These are phyloP conservation scores for Penicillium expansum DNA, from an alignment of 2,329 filamentous ascomycete genomes.

Conservation along the genomic window DNA sequence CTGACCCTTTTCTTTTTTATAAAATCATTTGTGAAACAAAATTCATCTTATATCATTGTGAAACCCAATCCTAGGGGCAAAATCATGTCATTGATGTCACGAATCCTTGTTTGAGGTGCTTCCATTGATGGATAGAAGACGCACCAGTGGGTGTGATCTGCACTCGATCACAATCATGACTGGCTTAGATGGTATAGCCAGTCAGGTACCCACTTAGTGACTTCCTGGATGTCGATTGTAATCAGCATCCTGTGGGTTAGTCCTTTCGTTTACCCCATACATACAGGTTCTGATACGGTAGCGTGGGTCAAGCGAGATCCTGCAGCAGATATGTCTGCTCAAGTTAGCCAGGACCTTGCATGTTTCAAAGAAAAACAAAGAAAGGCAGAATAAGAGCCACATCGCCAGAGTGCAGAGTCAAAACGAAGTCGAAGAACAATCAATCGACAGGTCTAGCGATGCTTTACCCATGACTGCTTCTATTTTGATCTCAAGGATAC, in stretches of 20 bases:
- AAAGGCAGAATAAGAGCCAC: neutral
- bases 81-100: neutral
- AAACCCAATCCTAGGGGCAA: neutral
- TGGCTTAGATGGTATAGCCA: slow-evolving; percentile 1
- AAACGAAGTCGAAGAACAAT: neutral
- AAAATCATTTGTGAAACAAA: neutral
- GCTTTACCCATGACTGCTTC: neutral
- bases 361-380: neutral
- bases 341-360: neutral
- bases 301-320: neutral
- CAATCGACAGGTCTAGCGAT: neutral
- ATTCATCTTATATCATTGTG: neutral
- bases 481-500: slow-evolving; percentile 1
- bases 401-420: neutral
- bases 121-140: neutral
- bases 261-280: slow-evolving; percentile 10
- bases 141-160: slow-evolving; percentile 5
- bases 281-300: neutral
- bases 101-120: neutral
- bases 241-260: slow-evolving; percentile 1
- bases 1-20: neutral
- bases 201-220: slow-evolving; percentile 2
- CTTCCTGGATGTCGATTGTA: slow-evolving; percentile 7
- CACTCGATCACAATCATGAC: slow-evolving; percentile 1
- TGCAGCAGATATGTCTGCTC: neutral